phyloP scores from a whole-genome alignment of 2,329 filamentous ascomycete species.

The Cladophialophora carrionii region DNA sequence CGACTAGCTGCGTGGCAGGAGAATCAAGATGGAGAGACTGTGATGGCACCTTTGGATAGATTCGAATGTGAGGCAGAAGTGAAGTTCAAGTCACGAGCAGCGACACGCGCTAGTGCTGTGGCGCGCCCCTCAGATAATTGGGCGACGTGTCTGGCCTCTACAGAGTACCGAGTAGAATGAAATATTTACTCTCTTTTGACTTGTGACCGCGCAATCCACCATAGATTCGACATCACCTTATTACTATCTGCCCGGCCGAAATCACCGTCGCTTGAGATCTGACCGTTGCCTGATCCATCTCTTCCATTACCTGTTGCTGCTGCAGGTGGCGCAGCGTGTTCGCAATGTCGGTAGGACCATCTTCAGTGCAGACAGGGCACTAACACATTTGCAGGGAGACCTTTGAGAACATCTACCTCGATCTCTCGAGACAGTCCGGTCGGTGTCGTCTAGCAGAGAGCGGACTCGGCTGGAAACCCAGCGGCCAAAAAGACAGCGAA shows the following conservation, averaged over 20 bases:
- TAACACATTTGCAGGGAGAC: conserved; percentile 66
- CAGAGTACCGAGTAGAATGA: not conserved
- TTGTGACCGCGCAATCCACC: not conserved
- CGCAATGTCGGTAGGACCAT: conserved; percentile 25
- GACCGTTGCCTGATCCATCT: not conserved
- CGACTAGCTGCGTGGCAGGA: not conserved
- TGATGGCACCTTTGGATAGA: not conserved
- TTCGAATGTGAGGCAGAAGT: not conserved
- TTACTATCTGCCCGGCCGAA: not conserved
- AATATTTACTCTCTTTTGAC: not conserved
- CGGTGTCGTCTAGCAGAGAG: conserved; percentile 94
- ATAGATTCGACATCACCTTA: not conserved
- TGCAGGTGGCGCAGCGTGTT: conserved; percentile 15
- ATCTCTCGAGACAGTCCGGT: conserved; percentile 88
- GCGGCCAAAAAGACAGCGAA: conserved; percentile 65
- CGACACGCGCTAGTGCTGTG: not conserved
- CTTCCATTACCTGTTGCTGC: not conserved
- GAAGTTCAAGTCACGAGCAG: not conserved
- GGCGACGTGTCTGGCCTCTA: not conserved
- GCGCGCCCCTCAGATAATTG: not conserved
- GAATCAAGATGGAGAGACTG: not conserved
- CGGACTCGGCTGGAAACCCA: conserved; percentile 93
- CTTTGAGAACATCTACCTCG: conserved; percentile 96
- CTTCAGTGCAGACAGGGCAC: not conserved
- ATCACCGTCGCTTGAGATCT: not conserved